A percentile compares a stretch with the other conserved stretches of the same genome.
phyloP scores from a whole-genome alignment of 441 rosid genomes.

The Populus hybrid region DNA sequence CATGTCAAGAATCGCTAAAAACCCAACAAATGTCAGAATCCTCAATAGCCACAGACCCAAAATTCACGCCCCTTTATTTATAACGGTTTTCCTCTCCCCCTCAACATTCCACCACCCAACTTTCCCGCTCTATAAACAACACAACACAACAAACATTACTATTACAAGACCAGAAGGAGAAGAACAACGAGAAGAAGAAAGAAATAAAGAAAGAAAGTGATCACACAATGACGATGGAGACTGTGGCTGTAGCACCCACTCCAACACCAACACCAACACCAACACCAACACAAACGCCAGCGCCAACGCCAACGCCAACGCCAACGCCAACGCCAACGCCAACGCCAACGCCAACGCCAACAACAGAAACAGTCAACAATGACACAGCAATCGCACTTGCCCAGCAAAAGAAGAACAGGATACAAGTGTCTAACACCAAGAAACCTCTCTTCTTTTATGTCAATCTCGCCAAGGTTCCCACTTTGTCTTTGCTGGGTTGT shows the following conservation, averaged over 20 bases:
- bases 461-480: slow-evolving; percentile 78
- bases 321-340: background rate
- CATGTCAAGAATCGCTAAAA: slow-evolving; percentile 13
- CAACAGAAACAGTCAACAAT: background rate
- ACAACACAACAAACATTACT: background rate
- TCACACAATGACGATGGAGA: slow-evolving; percentile 27
- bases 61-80: slow-evolving; percentile 9
- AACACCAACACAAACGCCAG: background rate
- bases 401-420: slow-evolving; percentile 68
- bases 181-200: too few relatives aligned
- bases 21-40: slow-evolving; percentile 8
- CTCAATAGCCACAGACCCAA: background rate
- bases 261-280: background rate
- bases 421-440: slow-evolving; percentile 93
- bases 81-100: slow-evolving; percentile 2
- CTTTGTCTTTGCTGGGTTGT: background rate
- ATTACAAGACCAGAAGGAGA: background rate
- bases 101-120: slow-evolving; percentile 4
- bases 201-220: too few relatives aligned
- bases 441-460: slow-evolving; percentile 91
- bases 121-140: slow-evolving; percentile 15
- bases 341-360: background rate
- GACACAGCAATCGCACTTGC: background rate
- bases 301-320: background rate
- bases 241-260: slow-evolving; percentile 11